phyloP scores from a whole-genome alignment of 257 asterid species.

The Rubia yunnanensis region DNA sequence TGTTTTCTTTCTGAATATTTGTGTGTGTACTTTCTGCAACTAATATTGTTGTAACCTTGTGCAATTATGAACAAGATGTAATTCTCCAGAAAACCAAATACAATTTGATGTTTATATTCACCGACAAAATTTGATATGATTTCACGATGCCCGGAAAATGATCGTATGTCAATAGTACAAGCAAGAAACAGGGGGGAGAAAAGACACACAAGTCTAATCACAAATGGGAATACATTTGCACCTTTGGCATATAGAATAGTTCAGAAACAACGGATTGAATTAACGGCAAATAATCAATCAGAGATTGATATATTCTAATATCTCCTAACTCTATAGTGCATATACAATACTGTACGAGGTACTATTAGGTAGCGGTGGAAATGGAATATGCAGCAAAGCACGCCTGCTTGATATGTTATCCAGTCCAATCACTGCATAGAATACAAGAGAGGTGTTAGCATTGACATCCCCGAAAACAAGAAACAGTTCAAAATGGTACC shows the following conservation, averaged over 20 bases:
- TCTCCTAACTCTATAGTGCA: neutral
- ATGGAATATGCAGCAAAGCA: neutral
- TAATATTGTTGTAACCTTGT: too few species aligned
- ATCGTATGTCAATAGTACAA: neutral
- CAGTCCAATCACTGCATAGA: conserved; percentile 12
- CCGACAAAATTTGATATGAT: neutral
- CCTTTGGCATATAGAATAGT: neutral
- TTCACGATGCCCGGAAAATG: neutral
- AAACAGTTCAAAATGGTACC: too few species aligned
- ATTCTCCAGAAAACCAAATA: neutral
- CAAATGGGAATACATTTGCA: neutral
- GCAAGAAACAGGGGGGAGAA: neutral
- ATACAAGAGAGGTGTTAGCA: neutral
- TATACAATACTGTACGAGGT: neutral
- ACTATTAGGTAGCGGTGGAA: neutral
- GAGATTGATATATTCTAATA: neutral
- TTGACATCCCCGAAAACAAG: neutral
- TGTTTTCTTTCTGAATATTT: neutral
- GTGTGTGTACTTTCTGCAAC: neutral
- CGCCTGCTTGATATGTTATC: neutral
- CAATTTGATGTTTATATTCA: too few species aligned
- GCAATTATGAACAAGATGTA: neutral
- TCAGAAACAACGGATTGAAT: neutral
- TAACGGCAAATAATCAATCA: neutral
- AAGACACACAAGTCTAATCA: neutral